Base-by-base conservation (phyloP, 495 filamentous ascomycete species). In the Xylaria intraflava region DNA sequence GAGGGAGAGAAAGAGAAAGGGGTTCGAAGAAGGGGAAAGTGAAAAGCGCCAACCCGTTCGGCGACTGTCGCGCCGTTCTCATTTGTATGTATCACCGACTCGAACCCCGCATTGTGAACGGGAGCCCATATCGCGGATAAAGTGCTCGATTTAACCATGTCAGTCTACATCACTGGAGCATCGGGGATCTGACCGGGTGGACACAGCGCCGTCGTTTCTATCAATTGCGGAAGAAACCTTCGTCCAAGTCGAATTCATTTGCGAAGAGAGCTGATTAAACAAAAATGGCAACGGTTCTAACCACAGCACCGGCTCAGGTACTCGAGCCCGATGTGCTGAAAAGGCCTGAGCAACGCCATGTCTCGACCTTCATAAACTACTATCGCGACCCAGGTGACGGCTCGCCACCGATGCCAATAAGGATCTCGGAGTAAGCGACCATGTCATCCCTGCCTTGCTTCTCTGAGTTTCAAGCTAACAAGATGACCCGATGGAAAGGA, bases 351-450 rank as follows among this genome's bases (percentile, higher is more conserved):
- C 44, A 40, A 23, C 64, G 64, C 23, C 44, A 83, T 56, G 71
- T 84, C 31, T 61, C 71, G 7, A 78, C 82, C 0, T 72, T 65
- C 2, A 71, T 87, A 33, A 79, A 84, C 65, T 87, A 83, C 66
- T 75, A 77, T 63, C 77, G 81, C 51, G 80, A 82, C 31, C 72
- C 77, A 7, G 79, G 76, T 33, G 83, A 87, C 62, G 82, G 83
- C 7, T 79, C 77, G 6, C 65, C 70, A 3, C 81, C 81, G 0
- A 64, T 62, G 2, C 81, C 83, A 0, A 72, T 67, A 51, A 72
- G 76, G 53, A 75, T 78, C 4, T 72, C 72, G 33, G 50, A 69
- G 69, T 70, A 53, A 59, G 58, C 9, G 6, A 33, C 39, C 2
- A 47, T 27, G n/a, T 7, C 29, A 44, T 27, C n/a, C 20, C 30